Base-by-base conservation (phyloP, 768 basidiomycete genomes). In the Termitomyces titanicus region DNA sequence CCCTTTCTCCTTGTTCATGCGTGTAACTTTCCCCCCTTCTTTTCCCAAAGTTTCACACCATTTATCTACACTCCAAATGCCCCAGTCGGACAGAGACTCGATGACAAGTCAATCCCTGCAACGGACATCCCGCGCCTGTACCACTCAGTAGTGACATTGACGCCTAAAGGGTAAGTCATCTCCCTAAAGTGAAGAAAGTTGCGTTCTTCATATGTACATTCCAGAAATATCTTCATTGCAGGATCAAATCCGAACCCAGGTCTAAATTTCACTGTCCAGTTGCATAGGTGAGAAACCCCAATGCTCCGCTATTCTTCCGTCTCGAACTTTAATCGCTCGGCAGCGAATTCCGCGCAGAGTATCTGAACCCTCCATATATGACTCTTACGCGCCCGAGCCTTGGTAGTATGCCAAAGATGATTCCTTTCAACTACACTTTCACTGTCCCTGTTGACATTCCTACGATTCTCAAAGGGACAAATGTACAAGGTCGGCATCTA, bases 71-170 rank as follows among this genome's bases (percentile, higher is more conserved):
- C 77, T 50, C 75, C 79, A 7, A 63, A 62, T 53, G 71, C 72
- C 5, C 64, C 72, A 2, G 63, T 69, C 0, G 85, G 84, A 17
- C 59, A 67, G 46, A 70, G 76, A 40, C 77, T 74, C 69, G 79
- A 74, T 68, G 77, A 76, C 59, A 68, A 72, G n/a, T 79, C 78
- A 29, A 59, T 79, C 51, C 73, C 76, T 22, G 68, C 71, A 11
- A 70, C 72, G 2, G 56, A 67, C 39, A 75, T 85, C 57, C 76
- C 82, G 47, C 71, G 85, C 13, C 47, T 87, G 69, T 87, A 87
- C 70, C 85, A 87, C 67, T 84, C 84, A 2, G 74, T 74, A 6
- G 81, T 78, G 12, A 81, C 79, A 34, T 70, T 85, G 59, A 77
- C 83, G 15, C 78, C 80, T 20, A 79, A 79, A 57, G 82, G 81